A percentile compares a stretch with the other conserved stretches of the same genome.
phyloP scores from a whole-genome alignment of 805 yeast genomes.

The Saccharomyces jurei region DNA sequence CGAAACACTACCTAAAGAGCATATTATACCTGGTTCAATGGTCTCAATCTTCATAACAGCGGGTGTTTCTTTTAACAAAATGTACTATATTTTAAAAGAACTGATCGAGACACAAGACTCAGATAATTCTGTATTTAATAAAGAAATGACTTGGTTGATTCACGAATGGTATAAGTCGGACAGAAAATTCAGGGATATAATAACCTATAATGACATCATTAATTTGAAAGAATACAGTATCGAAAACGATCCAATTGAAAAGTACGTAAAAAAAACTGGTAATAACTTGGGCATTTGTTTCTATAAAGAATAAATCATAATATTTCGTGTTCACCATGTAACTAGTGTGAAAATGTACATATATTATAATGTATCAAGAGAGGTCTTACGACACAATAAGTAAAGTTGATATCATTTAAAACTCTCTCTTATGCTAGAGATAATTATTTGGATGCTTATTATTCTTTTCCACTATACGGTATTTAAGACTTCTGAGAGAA shows the following conservation, averaged over 20 bases:
- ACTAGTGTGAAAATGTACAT: not conserved
- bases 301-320: not conserved
- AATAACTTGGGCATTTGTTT: conserved; percentile 7
- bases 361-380: not conserved
- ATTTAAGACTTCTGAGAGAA: not conserved
- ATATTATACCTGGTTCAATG: conserved; percentile 41
- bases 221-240: conserved; percentile 40
- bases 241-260: conserved; percentile 51
- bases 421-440: not conserved
- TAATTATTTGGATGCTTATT: not conserved
- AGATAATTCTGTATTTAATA: conserved; percentile 40
- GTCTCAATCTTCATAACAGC: conserved; percentile 55
- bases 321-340: conserved; percentile 9
- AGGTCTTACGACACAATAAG: not conserved
- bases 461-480: not conserved
- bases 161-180: conserved; percentile 61
- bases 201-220: conserved; percentile 40
- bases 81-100: conserved; percentile 57
- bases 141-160: conserved; percentile 58
- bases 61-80: conserved; percentile 55
- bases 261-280: conserved; percentile 37
- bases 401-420: not conserved
- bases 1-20: conserved; percentile 35
- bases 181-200: conserved; percentile 50
- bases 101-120: conserved; percentile 53